Base-by-base conservation (phyloP, 1,284 basidiomycete genomes). In the Irpex sp. region DNA sequence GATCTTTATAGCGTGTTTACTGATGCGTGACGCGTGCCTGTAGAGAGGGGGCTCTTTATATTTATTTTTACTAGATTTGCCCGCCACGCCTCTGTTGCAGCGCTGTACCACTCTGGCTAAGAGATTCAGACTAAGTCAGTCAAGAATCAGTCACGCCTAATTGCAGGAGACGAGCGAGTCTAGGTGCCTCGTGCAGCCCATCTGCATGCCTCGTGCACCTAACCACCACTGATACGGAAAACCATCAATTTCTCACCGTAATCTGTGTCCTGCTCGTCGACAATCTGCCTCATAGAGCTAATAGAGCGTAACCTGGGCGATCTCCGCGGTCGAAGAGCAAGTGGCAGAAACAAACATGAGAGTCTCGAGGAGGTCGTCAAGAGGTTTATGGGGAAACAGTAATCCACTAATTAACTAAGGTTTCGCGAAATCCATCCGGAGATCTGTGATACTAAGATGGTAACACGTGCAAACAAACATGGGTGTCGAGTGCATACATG, bases 1-100 rank as follows among this genome's bases (percentile, higher is more conserved):
- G 66, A 67, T 62, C 66, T 67, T 60, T 67, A 67, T 67, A 67
- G 58, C 62, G 64, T 59, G 61, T 60, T 9, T 47, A 58, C 65
- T 66, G 62, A 65, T 65, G 61, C 62, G 64, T 66, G 62, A 63
- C 62, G 62, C 60, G 61, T 61, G 37, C 58, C 15, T 43, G 15
- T 26, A 26, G 26, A 26, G 26, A 26, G 26, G 26, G 26, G 26
- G 26, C 26, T 26, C 26, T 26, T 26, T 26, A 26, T 26, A 26
- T 26, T 26, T 26, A 26, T 26, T 26, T 26, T 26, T 26, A 26
- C 57, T 58, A 55, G 58, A 53, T 58, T 50, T 47, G 60, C 59
- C 37, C 49, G 3, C 19, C 21, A 51, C 19, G 15, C 50, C 63
- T 59, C 60, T 61, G 36, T 3, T 54, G 31, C 49, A 57, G 56